These are phyloP conservation scores for Acer yangbiense DNA, from an alignment of 345 rosid species.

Conservation along the genomic window DNA sequence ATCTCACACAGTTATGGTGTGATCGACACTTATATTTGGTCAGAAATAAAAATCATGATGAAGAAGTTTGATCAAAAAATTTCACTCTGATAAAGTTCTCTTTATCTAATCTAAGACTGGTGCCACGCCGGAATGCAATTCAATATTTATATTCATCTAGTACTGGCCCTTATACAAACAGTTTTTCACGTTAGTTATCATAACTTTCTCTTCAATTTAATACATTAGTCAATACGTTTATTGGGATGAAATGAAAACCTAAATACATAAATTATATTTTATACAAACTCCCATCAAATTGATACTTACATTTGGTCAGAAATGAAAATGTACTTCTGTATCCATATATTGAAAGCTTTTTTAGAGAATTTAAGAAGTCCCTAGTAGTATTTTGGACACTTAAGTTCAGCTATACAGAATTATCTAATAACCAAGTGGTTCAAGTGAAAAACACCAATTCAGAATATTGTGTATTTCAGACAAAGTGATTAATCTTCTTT, in stretches of 20 bases:
- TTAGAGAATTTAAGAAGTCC: background rate
- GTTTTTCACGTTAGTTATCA: background rate
- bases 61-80: background rate
- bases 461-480: background rate
- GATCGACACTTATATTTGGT: background rate
- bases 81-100: background rate
- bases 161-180: background rate
- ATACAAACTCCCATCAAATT: background rate
- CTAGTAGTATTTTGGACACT: background rate
- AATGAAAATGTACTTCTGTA: background rate
- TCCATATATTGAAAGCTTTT: background rate
- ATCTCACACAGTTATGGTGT: background rate
- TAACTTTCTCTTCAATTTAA: background rate
- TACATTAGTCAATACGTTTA: background rate
- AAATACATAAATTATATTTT: background rate
- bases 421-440: background rate
- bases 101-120: background rate
- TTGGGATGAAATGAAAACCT: background rate
- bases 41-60: background rate
- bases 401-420: background rate
- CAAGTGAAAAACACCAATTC: background rate
- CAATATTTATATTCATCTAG: background rate
- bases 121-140: background rate
- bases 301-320: background rate
- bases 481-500: background rate